Base-by-base conservation (phyloP, 495 filamentous ascomycete genomes). In the Pseudevernia furfuracea region DNA sequence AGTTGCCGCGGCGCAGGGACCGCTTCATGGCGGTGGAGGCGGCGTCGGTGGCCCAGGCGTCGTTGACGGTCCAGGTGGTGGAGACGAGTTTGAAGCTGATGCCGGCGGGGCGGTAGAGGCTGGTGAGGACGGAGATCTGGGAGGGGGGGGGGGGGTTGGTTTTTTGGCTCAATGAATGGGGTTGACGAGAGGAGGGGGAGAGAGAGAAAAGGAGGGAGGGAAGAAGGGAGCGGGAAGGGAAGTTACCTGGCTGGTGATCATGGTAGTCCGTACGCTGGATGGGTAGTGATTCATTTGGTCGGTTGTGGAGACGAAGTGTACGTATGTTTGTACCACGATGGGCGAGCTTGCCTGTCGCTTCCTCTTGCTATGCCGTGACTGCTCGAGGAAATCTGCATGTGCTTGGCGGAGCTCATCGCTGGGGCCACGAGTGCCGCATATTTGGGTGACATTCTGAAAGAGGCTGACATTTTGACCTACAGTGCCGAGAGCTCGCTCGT, bases 61-160 rank as follows among this genome's bases (percentile, higher is more conserved):
- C 86, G 70, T 88, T 90, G 68, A 90, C 79, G 17, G 86, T 88
- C 64, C 88, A 88, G 28, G 89, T 86, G 32, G 91, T 75, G 53
- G 86, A 84, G 69, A 85, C 77, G n/a, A 92, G 69, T 19, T 78
- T 78, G 52, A 89, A 85, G 9, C 80, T 68, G 44, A 83, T 81
- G 28, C 69, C 67, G 1, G 77, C 71, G 60, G 77, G 73, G 39
- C 64, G 60, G 62, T 82, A 83, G 32, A 79, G 74, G 19, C 71
- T 57, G 71, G 78, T 77, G 8, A 83, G 72, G 36, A 76, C 75
- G 8, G 74, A 71, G 56, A 79, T 36, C 78, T 82, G 41, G 32
- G 36, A 4, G 21, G 11, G 36, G 37, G 57, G 36, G 9, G 21
- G 11, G 36, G 37, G 57, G 30, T 30, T 36, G 34, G 34, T 34